Conservation (phyloP, 1,139 yeast species). For the Spathaspora jeffriesii region DNA sequence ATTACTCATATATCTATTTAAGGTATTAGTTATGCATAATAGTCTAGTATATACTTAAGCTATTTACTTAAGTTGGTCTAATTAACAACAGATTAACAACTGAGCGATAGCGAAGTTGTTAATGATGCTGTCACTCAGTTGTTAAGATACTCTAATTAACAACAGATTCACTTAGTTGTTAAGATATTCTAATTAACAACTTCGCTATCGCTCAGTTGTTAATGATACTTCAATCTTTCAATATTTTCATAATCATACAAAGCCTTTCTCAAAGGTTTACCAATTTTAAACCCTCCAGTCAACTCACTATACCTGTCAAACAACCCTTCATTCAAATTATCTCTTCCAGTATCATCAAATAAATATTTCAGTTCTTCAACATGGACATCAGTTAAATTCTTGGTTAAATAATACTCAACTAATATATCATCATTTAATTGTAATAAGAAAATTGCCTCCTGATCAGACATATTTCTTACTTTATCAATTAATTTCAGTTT, state of each 20-base stretch:
- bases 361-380: constrained; percentile 23
- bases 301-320: constrained; percentile 17
- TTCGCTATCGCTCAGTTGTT: too few relatives aligned
- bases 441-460: constrained; percentile 26
- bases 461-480: constrained; percentile 18
- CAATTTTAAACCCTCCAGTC: constrained; percentile 22
- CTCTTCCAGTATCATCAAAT: constrained; percentile 22
- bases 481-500: constrained; percentile 18
- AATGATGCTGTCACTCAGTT: neutral
- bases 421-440: constrained; percentile 33
- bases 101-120: too few relatives aligned
- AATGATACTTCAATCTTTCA: constrained; percentile 17
- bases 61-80: too few relatives aligned
- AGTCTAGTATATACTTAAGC: too few relatives aligned
- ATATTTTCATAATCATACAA: constrained; percentile 27
- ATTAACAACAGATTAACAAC: too few relatives aligned
- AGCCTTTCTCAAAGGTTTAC: constrained; percentile 27
- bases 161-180: neutral
- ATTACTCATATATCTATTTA: too few relatives aligned
- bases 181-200: neutral
- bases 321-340: constrained; percentile 14
- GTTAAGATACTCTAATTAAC: neutral
- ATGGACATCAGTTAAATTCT: constrained; percentile 33
- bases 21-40: too few relatives aligned
- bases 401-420: constrained; percentile 25